Base-by-base conservation (phyloP, 257 asterid species). In the Coffea eugenioides region DNA sequence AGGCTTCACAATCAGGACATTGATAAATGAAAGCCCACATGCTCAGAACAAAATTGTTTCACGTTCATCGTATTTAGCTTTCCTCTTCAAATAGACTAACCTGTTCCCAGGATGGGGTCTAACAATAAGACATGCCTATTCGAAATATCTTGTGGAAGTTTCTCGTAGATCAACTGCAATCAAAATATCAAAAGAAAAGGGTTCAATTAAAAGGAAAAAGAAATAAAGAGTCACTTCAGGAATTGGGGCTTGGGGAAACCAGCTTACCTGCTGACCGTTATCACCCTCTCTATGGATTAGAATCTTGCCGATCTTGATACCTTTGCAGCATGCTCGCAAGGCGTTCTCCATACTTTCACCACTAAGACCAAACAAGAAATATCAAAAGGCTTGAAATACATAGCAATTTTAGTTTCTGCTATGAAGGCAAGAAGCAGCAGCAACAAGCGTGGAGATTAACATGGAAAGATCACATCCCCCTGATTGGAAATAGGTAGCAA, bases 51-150 rank as follows among this genome's bases (percentile, higher is more conserved):
- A 59, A 11, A 54, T 48, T 67, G 13, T 16, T 68, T 39, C 56
- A 11, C 39, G 68, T 20, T 39, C 16, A 23, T 14, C 4, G 15
- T 25, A 57, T 36, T 56, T 57, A n/a, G n/a, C 12, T 49, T 73
- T 7, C 31, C 77, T n/a, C 67, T 77, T 16, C 0, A 57, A 34
- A 75, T 62, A 45, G 82, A 89, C 92, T 75, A 74, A 96, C 99
- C 99, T 89, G 99, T 96, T 84, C 99, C 99, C 7, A 96, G 87
- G 80, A 96, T 94, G 2, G 99, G 99, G 87, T 96, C 99, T 84
- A 96, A 86, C 86, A 96, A 87, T 83, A 96, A 85, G 62, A 96
- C 98, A 73, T 96, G 99, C 82, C 99, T 91, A 51, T 96, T 97
- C 27, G 95, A 92, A 77, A 96, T 96, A 86, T 96, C 99, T 13